Percentiles rank a stretch among this genome's conserved stretches.
Evolutionary conservation across 2,329 filamentous ascomycete species (phyloP).

Genomic region (Monilinia fructigena): DNA sequence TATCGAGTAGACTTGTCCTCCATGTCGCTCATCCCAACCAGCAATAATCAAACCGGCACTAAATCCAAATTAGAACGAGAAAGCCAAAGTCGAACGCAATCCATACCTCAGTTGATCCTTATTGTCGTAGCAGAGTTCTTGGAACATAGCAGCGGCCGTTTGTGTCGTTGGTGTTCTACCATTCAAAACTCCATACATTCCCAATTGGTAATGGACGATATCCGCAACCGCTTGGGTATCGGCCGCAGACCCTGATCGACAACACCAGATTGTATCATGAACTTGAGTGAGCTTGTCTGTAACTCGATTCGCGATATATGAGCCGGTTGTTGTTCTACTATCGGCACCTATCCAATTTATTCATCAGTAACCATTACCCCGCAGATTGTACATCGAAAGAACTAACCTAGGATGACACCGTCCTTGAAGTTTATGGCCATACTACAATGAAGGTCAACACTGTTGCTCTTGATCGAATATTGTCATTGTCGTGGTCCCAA

Average conservation of each 20-base stretch:
- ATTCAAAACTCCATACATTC: constrained; percentile 87
- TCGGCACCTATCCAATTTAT: constrained; percentile 65
- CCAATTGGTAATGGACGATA: constrained; percentile 95
- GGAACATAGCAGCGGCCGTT: constrained; percentile 92
- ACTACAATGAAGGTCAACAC: constrained; percentile 49
- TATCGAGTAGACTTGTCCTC: constrained; percentile 96
- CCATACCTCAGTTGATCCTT: constrained; percentile 86
- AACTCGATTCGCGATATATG: constrained; percentile 98
- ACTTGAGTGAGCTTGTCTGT: constrained; percentile 99
- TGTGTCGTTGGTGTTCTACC: constrained; percentile 89
- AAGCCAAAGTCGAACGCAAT: not conserved
- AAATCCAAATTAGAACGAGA: constrained; percentile 30
- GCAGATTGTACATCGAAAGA: not conserved
- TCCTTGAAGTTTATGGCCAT: constrained; percentile 99
- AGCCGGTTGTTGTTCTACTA: constrained; percentile 93
- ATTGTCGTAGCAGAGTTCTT: constrained; percentile 97
- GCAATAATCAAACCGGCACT: constrained; percentile 97
- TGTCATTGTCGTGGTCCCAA: constrained; percentile 25
- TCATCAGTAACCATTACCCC: constrained; percentile 25
- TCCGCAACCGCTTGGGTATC: constrained; percentile 98
- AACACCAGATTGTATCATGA: constrained; percentile 99
- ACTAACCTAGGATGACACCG: constrained; percentile 83
- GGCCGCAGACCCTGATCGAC: constrained; percentile 92
- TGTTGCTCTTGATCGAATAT: constrained; percentile 26
- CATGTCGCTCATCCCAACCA: constrained; percentile 93